phyloP scores from a whole-genome alignment of 129 eudicot species.

The sunflower (Helianthus annuus) region DNA sequence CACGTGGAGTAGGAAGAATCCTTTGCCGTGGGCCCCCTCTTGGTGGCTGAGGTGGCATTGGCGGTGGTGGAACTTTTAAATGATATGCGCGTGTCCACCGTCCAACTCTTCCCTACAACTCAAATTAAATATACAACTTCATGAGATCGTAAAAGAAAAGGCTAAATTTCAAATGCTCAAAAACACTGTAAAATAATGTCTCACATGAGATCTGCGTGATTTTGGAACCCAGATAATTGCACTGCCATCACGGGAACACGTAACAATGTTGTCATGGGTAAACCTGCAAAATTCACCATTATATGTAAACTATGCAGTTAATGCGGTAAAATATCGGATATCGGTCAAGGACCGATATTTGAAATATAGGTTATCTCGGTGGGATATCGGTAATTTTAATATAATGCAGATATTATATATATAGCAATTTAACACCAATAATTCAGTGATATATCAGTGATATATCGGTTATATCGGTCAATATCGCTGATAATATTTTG shows the following conservation, averaged over 20 bases:
- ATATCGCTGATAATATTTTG: too few relatives aligned
- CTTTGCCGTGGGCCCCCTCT: constrained; percentile 98
- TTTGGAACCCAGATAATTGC: constrained; percentile 98
- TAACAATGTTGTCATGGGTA: constrained; percentile 94
- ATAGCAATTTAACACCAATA: too few relatives aligned
- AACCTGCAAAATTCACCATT: constrained; percentile 55
- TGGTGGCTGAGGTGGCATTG: constrained; percentile 85
- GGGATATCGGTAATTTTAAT: too few relatives aligned
- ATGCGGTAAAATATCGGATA: too few relatives aligned
- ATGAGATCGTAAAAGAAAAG: background rate
- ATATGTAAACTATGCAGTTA: too few relatives aligned
- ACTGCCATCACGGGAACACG: constrained; percentile 99
- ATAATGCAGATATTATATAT: too few relatives aligned
- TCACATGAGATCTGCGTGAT: constrained; percentile 98
- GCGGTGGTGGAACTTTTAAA: constrained; percentile 94
- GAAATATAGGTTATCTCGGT: too few relatives aligned
- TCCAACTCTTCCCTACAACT: constrained; percentile 76
- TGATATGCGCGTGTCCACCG: constrained; percentile 95
- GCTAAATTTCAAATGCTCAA: constrained; percentile 10
- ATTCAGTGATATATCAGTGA: too few relatives aligned
- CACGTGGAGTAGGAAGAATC: constrained; percentile 92
- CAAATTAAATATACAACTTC: constrained; percentile 9
- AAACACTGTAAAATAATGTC: constrained; percentile 16
- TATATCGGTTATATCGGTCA: too few relatives aligned
- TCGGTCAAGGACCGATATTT: too few relatives aligned